Conservation (phyloP, 345 rosid genomes). For the Toxicodendron radicans region DNA sequence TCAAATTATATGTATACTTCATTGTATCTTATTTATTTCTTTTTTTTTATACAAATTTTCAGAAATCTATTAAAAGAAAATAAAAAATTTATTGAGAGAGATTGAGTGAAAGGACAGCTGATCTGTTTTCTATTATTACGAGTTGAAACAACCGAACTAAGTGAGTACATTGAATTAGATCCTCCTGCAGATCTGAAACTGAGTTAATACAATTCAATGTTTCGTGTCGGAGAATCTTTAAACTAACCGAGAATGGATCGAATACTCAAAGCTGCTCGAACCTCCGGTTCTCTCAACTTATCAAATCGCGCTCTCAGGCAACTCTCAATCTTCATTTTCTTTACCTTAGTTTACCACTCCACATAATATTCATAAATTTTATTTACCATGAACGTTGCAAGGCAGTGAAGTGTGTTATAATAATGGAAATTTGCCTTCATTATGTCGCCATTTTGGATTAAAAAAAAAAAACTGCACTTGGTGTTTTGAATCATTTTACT, state of each 20-base stretch:
- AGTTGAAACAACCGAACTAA: too few species aligned
- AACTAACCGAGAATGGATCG: conserved; percentile 60
- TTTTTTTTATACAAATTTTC: too few species aligned
- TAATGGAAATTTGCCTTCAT: neutral
- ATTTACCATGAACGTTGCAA: neutral
- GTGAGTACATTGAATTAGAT: too few species aligned
- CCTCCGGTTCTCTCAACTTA: conserved; percentile 89
- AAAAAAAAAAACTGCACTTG: too few species aligned
- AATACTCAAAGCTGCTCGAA: conserved; percentile 72
- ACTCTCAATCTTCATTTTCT: conserved; percentile 7
- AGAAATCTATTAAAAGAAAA: too few species aligned
- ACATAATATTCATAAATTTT: neutral
- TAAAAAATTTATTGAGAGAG: too few species aligned
- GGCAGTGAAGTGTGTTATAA: neutral
- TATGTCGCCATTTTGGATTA: too few species aligned
- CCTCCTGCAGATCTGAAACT: conserved; percentile 15
- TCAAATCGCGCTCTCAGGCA: conserved; percentile 90
- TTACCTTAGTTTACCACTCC: too few species aligned
- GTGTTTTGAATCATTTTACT: too few species aligned
- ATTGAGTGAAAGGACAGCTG: conserved; percentile 1
- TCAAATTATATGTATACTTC: too few species aligned
- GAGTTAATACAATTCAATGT: too few species aligned
- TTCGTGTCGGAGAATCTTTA: neutral
- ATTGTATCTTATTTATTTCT: too few species aligned
- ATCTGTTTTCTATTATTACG: neutral